Base-by-base conservation (phyloP, 2,329 filamentous ascomycete genomes). In the Aaosphaeria pasadenensis region DNA sequence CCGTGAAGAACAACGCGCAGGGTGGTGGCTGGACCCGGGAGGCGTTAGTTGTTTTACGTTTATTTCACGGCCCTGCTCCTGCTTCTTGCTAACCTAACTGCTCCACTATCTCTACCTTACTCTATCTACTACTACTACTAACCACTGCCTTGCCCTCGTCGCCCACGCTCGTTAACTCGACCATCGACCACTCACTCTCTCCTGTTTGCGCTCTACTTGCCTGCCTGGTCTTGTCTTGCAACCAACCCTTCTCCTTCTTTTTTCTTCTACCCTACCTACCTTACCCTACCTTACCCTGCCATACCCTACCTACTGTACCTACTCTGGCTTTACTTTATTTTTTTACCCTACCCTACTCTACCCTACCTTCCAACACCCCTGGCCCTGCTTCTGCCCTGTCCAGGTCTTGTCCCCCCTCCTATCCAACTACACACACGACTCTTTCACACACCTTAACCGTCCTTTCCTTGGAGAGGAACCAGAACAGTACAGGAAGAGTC, bases 41-140 rank as follows among this genome's bases (percentile, higher is more conserved):
- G 59, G 56, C 59, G 57, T 65, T 65, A 62, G 63, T 55, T 59
- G 64, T 68, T 69, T 65, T 56, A 66, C 59, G 63, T 69, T 67
- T 64, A 69, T 69, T 68, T 67, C 64, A 64, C 64, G 57, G 50
- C 58, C 54, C 7, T 48, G 55, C 63, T 62, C 59, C 64, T 60
- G 55, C 54, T 53, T 55, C 56, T 56, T 56, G 55, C 54, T 45
- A 9, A 29, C 28, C 31, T 38, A 13, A 39, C 30, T 44, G 44
- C 44, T 54, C 38, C 41, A 42, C 29, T 24, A 36, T n/a, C 33
- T 9, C 40, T 29, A 17, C 24, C 41, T 45, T 13, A 11, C 11
- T 40, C 30, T 29, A 24, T 24, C 17, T 24, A 24, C 17, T 24
- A 24, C 17, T 24, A 24, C 42, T 29, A 39, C 43, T 45, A 31